These are phyloP conservation scores for Hexamita inflata DNA, from an alignment of 208 protist species.

Conservation along the genomic window DNA sequence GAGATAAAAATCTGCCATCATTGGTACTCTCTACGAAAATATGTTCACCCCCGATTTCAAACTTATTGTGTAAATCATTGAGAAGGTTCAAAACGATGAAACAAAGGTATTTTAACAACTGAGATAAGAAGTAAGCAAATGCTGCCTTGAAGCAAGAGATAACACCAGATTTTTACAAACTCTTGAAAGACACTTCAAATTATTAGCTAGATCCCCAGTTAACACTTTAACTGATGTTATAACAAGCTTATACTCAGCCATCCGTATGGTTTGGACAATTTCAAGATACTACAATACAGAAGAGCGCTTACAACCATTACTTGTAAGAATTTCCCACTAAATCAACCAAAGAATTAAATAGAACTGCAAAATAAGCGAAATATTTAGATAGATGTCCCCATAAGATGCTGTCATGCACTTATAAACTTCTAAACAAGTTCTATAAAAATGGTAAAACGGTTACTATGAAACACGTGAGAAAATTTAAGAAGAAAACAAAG, in stretches of 20 bases:
- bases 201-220: conserved; percentile 51
- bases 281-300: conserved; percentile 94
- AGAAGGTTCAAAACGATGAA: conserved; percentile 64
- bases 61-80: conserved; percentile 68
- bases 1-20: conserved; percentile 73
- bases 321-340: conserved; percentile 82
- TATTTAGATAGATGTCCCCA: conserved; percentile 2
- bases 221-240: conserved; percentile 81
- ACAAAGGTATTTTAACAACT: conserved; percentile 58
- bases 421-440: conserved; percentile 64
- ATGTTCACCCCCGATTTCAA: conserved; percentile 73
- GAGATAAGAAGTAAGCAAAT: conserved; percentile 64
- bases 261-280: conserved; percentile 97
- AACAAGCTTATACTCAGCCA: conserved; percentile 86
- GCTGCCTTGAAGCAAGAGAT: conserved; percentile 86
- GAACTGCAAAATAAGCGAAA: conserved; percentile 20
- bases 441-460: conserved; percentile 67
- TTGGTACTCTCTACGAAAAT: conserved; percentile 81
- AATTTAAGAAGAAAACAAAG: conserved; percentile 72
- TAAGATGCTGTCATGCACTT: conserved; percentile 59
- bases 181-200: conserved; percentile 90
- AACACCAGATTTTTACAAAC: conserved; percentile 94
- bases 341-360: conserved; percentile 51
- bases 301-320: conserved; percentile 82
- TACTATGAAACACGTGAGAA: conserved; percentile 74